phyloP scores from a whole-genome alignment of 1,284 basidiomycete genomes.

The Papiliotrema laurentii region DNA sequence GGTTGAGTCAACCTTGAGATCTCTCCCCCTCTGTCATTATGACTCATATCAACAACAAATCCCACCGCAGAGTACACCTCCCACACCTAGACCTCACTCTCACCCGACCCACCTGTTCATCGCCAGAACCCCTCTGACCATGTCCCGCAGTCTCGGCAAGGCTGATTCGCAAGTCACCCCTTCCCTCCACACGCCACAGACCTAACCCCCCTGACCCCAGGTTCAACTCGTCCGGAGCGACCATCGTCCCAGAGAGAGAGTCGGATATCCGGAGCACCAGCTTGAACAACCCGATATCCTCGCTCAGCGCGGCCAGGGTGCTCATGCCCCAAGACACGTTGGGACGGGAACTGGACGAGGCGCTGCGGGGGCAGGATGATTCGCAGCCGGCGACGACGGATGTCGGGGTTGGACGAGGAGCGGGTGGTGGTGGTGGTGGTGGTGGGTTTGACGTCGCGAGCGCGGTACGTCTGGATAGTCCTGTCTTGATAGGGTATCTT shows the following conservation, averaged over 20 bases:
- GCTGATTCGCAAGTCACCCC: too few relatives aligned
- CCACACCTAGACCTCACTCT: too few relatives aligned
- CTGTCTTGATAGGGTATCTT: too few relatives aligned
- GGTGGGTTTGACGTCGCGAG: too few relatives aligned
- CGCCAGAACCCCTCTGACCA: background rate
- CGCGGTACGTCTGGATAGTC: too few relatives aligned
- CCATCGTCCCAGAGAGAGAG: constrained; percentile 15
- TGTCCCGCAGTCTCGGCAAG: background rate
- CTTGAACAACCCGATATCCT: background rate
- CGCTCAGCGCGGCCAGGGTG: background rate
- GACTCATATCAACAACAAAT: too few relatives aligned
- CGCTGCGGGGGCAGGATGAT: background rate
- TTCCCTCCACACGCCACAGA: background rate
- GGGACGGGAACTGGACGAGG: constrained; percentile 10
- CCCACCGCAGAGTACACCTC: too few relatives aligned
- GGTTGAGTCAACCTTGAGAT: background rate
- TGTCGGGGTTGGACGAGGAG: background rate
- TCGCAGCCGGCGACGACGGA: background rate
- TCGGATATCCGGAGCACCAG: background rate
- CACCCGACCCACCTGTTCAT: too few relatives aligned
- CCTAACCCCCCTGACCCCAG: constrained; percentile 1
- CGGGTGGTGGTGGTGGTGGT: too few relatives aligned
- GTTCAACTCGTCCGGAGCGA: constrained; percentile 30
- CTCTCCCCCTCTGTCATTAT: too few relatives aligned
- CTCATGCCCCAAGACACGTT: constrained; percentile 15